Evolutionary conservation across 176 grass and related monocot species (phyloP).

Genomic region (Triticum urartu): DNA sequence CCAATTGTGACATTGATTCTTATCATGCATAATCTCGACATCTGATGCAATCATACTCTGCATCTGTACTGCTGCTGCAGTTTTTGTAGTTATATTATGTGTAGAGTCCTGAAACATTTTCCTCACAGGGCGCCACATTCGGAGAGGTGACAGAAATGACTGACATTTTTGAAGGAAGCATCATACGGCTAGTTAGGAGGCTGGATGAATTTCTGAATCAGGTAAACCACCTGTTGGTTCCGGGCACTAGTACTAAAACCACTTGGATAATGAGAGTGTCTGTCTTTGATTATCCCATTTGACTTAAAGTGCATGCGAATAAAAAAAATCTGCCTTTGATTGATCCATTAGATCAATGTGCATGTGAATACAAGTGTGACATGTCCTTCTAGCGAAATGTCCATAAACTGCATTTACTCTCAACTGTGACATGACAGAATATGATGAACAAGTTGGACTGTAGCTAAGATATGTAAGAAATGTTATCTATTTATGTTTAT

Average conservation of each 20-base stretch:
- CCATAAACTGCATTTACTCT: not conserved
- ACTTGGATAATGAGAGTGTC: not conserved
- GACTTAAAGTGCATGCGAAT: not conserved
- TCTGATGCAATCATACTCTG: constrained; percentile 6
- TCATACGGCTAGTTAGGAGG: constrained; percentile 89
- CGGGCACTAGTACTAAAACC: not conserved
- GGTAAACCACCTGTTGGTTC: constrained; percentile 42
- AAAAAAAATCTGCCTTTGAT: not conserved
- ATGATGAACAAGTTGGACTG: not conserved
- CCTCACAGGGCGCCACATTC: constrained; percentile 76
- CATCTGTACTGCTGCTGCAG: not conserved
- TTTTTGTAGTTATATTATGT: not conserved
- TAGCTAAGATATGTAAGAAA: constrained; percentile 1
- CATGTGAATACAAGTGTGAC: not conserved
- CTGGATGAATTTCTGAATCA: constrained; percentile 99
- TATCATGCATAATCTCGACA: not conserved
- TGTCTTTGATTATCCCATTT: not conserved
- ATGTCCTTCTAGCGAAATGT: not conserved
- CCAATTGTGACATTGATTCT: not conserved
- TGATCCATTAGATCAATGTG: not conserved
- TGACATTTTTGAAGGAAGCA: constrained; percentile 95
- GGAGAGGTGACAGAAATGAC: constrained; percentile 98
- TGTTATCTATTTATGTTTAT: not conserved
- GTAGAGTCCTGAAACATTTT: constrained; percentile 8
- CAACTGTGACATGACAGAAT: not conserved